Evolutionary conservation across 148 eudicot genomes (phyloP).

Genomic region (Spergularia marina): DNA sequence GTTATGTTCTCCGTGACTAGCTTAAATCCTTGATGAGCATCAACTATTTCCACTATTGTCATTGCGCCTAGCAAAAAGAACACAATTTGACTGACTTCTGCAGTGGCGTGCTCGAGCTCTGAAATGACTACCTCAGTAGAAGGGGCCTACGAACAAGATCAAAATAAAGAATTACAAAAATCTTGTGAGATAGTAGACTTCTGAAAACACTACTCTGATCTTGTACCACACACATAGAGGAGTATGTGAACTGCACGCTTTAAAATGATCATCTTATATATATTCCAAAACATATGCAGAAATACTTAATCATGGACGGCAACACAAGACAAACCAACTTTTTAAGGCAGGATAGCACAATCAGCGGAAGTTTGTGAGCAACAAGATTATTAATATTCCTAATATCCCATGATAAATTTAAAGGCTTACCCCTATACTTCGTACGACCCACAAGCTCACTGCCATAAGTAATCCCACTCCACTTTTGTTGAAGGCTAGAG

Average conservation of each 20-base stretch:
- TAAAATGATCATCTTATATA: neutral
- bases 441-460: slow-evolving; percentile 85
- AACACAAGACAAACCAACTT: neutral
- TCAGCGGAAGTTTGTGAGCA: neutral
- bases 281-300: neutral
- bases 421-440: slow-evolving; percentile 81
- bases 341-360: neutral
- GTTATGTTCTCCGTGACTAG: slow-evolving; percentile 93
- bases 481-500: slow-evolving; percentile 95
- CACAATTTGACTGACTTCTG: slow-evolving; percentile 96
- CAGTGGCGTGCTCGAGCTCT: slow-evolving; percentile 87
- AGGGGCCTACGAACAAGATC: slow-evolving; percentile 65
- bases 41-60: slow-evolving; percentile 97
- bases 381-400: neutral
- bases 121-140: slow-evolving; percentile 82
- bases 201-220: neutral
- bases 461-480: slow-evolving; percentile 98
- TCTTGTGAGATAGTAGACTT: neutral
- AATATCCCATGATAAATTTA: neutral
- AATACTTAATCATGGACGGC: neutral
- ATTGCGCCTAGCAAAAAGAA: slow-evolving; percentile 97
- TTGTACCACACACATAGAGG: neutral
- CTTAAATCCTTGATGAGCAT: slow-evolving; percentile 99
- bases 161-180: neutral
- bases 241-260: neutral